Base-by-base conservation (phyloP, 228 moss, liverwort and hornwort species). In the Sphagnum fallax region DNA sequence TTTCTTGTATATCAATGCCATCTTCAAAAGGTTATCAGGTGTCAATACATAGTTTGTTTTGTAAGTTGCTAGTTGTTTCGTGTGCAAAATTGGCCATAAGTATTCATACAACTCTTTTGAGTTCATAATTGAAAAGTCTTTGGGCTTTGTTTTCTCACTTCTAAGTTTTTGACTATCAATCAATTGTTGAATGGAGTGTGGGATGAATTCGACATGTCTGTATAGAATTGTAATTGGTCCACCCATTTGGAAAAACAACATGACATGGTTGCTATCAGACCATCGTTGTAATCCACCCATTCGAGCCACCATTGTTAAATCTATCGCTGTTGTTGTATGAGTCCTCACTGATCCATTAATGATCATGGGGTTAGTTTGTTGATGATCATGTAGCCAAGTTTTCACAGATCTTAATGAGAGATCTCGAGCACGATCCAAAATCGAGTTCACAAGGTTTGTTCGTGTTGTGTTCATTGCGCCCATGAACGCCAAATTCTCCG, bases 381-480 rank as follows among this genome's bases (percentile, higher is more conserved):
- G 87, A 70, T 87, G 87, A 69, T 81, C 78, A 68, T 87, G 83
- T 67, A 87, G 81, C 87, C 83, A 87, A n/a, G 87, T 78, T 16
- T 83, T 87, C 47, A 87, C 87, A 48, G 87, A 87, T 49, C 87
- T 71, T 48, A 87, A 66, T 6, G 83, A 79, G 49, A 87, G 83
- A 60, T 87, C 87, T 52, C 74, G 78, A 47, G 87, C 81, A 65
- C 81, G 81, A 51, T 83, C 74, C 5, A 87, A 62, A 48, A 87
- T 80, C 47, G 76, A 79, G n/a, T 48, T 60, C 50, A 87, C 81
- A 13, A 87, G 78, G 66, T 70, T 78, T 48, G 78, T 61, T 4
- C 87, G 87, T 51, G 81, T 72, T 66, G 65, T 77, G 53, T 70
- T 51, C 57, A 62, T 47, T 50, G 83, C 87, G 12, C 48, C 5